A percentile compares a stretch with the other conserved stretches of the same genome.
Conservation (phyloP, 345 rosid genomes). For the Linum usitatissimum region DNA sequence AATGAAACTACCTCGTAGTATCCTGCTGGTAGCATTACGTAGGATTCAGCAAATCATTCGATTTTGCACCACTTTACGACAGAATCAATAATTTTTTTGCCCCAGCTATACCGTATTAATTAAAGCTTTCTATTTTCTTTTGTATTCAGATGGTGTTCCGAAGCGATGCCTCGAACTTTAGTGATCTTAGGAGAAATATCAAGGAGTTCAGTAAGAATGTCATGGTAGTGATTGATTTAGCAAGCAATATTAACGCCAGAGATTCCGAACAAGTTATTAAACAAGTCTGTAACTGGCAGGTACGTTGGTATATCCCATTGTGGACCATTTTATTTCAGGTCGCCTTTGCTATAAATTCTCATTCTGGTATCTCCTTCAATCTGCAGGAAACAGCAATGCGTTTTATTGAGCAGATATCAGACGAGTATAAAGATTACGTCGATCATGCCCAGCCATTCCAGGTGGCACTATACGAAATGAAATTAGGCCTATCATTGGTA, state of each 20-base stretch:
- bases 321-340: constrained; percentile 2
- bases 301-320: constrained; percentile 17
- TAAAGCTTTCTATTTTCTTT: constrained; percentile 3
- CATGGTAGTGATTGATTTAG: constrained; percentile 30
- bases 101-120: not conserved
- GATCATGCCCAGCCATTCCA: constrained; percentile 84
- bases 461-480: constrained; percentile 88
- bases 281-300: constrained; percentile 79
- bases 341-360: constrained; percentile 5
- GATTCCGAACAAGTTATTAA: constrained; percentile 42
- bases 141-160: constrained; percentile 70
- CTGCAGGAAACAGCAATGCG: constrained; percentile 59
- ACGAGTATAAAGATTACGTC: constrained; percentile 48
- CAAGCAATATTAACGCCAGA: constrained; percentile 26
- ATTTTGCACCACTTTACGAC: no score
- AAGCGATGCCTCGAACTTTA: constrained; percentile 51
- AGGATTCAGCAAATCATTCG: no score
- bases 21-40: no score
- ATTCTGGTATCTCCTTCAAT: constrained; percentile 18
- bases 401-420: constrained; percentile 49
- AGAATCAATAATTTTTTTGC: no score
- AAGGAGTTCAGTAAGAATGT: constrained; percentile 47
- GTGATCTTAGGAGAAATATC: constrained; percentile 48
- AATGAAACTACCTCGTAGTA: no score
- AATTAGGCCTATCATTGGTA: constrained; percentile 63